Evolutionary conservation across 2,329 filamentous ascomycete genomes (phyloP), one percentile per base, ranked within the genome.

Genomic region (Trichoderma harzianum): DNA sequence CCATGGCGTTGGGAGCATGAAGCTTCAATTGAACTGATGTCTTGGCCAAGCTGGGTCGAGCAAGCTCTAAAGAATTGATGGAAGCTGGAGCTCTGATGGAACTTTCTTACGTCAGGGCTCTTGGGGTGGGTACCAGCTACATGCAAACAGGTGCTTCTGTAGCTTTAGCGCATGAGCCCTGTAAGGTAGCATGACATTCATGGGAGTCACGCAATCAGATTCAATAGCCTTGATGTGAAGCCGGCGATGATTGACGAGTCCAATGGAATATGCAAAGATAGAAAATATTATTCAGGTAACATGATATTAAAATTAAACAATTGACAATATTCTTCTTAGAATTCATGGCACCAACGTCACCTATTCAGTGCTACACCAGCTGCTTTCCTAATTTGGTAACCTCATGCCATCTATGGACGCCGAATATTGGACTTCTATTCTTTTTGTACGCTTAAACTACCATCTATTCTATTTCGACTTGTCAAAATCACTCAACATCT

Each of bases 1-100:
- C 85, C 86, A 87, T 88, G 28, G 21, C 36, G 60, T 28, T 18
- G 69, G 8, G 36, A 3, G 10, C 1, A 10, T 14, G 39, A 21
- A 69, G 57, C 43, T 34, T 60, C 57, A 34, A 34, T 60, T 58
- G 57, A 60, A 5, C 16, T 34, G 57, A 60, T 36, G 57, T 21
- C 14, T 34, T 60, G n/a, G 6, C n/a, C 18, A 26, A 51, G 34
- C 32, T 58, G 18, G 12, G 30, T n/a, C 18, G 12, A 28, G 21
- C 28, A 36, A 69, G 67, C 39, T 69, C 57, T 62, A 21, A 62
- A 26, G 57, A 24, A 69, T 47, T 58, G 24, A 21, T 36, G 28
- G 28, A 67, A 36, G 66, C 57, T 24, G 28, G 53, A 36, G 66
- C 55, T 24, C n/a, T n/a, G n/a, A n/a, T n/a, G n/a, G 55, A 34